These are phyloP conservation scores for Hypoxylon sp. DNA, from an alignment of 2,329 filamentous ascomycete genomes.

Conservation along the genomic window DNA sequence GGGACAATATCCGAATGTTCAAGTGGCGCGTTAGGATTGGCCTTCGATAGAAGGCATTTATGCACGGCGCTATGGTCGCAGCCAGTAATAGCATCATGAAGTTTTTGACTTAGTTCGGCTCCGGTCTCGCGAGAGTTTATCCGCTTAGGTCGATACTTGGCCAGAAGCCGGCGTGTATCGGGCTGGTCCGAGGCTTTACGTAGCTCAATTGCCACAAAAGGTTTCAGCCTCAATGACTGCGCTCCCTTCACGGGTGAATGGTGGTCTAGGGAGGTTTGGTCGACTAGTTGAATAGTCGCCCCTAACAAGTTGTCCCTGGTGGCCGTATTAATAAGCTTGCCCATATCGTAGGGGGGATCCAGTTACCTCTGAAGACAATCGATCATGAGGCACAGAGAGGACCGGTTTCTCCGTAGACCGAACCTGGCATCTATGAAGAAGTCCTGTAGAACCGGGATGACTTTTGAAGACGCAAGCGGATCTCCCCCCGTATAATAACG, in stretches of 20 bases:
- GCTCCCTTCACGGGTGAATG: conserved; percentile 21
- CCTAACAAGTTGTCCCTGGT: conserved; percentile 35
- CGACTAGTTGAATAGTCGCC: conserved; percentile 37
- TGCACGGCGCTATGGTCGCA: conserved; percentile 38
- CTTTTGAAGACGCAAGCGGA: conserved; percentile 37
- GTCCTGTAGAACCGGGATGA: conserved; percentile 39
- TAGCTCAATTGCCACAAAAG: conserved; percentile 38
- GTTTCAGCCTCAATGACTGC: conserved; percentile 33
- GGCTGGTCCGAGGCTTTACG: conserved; percentile 24
- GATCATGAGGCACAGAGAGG: conserved; percentile 42
- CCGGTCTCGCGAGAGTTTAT: conserved; percentile 19
- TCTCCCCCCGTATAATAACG: conserved; percentile 38
- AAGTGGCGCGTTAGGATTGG: conserved; percentile 34
- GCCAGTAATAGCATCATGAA: conserved; percentile 40
- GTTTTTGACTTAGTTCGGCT: conserved; percentile 31
- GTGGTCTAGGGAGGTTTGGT: conserved; percentile 19
- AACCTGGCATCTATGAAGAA: conserved; percentile 39
- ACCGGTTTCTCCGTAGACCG: conserved; percentile 40
- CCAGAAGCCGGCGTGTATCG: conserved; percentile 36
- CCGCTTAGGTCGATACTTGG: conserved; percentile 38
- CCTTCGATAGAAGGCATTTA: conserved; percentile 41
- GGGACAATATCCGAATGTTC: conserved; percentile 35
- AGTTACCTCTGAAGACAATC: conserved; percentile 45
- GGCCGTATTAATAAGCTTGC: conserved; percentile 1
- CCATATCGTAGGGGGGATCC: neutral